Base-by-base conservation (phyloP, 2,329 filamentous ascomycete species). In the Diaporthe helianthi region DNA sequence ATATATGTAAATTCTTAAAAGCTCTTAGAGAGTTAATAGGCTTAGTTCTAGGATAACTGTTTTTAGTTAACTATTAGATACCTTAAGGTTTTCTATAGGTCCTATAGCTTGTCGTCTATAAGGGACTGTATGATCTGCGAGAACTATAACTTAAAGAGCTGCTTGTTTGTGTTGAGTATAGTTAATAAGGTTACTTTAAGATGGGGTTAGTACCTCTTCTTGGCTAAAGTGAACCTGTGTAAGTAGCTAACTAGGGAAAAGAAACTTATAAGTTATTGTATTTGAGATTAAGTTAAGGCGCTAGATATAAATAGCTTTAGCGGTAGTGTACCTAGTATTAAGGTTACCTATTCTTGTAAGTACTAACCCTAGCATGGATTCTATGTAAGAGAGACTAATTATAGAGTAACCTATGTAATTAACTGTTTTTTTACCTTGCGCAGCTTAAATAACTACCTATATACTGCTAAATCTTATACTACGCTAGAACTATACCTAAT, bases 401-500 rank as follows among this genome's bases (percentile, higher is more conserved):
- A 55, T 2, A 31, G 24, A 29, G 1, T 49, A 26, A 26, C 3
- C 19, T 8, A 44, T 60, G 4, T 49, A 41, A 2, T 46, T 10
- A 22, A 67, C n/a, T 2, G 33, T 38, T 2, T 17, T 9, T 67
- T 31, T 4, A 46, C 13, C 24, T 58, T 8, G 12, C 41, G 52
- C 1, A 29, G 24, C 10, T 49, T 52, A 4, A 60, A n/a, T 15
- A n/a, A 9, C 6, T 60, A 41, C 1, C 33, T 52, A 33, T 38
- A 47, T 1, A 17, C 24, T 7, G 52, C 52, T 29, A 67, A 5
- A 1, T 67, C 38, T 41, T 47, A 9, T 2, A 67, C 38, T 2
- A 58, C 26, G 13, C 0, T 15, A 1, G n/a, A 58, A 9, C 1
- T 19, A 15, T 6, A 24, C 15, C 19, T 22, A 17, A 76, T 73